These are phyloP conservation scores for Apophysomyces trapeziformis DNA, from an alignment of 371 early-diverging fungal genomes.

Conservation along the genomic window DNA sequence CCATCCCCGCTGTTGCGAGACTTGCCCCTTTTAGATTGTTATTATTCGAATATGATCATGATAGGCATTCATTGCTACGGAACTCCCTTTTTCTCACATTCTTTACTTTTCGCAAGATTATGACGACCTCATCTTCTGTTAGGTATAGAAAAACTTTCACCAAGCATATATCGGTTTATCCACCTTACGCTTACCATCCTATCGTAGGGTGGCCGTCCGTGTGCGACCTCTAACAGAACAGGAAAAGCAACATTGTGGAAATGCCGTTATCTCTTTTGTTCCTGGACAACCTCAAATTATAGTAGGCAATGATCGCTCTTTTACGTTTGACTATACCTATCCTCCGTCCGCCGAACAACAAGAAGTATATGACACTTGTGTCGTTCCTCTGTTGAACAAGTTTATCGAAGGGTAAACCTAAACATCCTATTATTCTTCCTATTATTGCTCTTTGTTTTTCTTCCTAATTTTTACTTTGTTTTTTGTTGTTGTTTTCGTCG, in stretches of 20 bases:
- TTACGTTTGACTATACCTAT: conserved; percentile 81
- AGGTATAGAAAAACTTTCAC: neutral
- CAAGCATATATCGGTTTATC: neutral
- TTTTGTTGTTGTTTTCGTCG: conserved; percentile 2
- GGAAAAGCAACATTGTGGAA: conserved; percentile 11
- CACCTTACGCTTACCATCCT: neutral
- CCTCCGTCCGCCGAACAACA: conserved; percentile 64
- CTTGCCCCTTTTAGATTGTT: conserved; percentile 11
- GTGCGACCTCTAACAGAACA: conserved; percentile 15
- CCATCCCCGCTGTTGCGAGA: conserved; percentile 5
- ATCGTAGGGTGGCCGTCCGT: conserved; percentile 14
- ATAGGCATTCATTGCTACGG: conserved; percentile 2
- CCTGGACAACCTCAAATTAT: conserved; percentile 53
- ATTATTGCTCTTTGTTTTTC: neutral
- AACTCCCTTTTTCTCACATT: conserved; percentile 13
- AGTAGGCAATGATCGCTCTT: conserved; percentile 58
- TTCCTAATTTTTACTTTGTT: neutral
- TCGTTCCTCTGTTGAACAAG: conserved; percentile 65
- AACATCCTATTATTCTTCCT: neutral
- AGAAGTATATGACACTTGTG: conserved; percentile 63
- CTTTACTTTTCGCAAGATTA: conserved; percentile 12
- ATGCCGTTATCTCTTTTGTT: conserved; percentile 26
- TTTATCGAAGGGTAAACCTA: conserved; percentile 77
- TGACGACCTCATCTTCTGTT: conserved; percentile 32
- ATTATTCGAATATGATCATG: conserved; percentile 8